Conservation (phyloP, 2,329 filamentous ascomycete species). For the Lanzia echinophila region DNA sequence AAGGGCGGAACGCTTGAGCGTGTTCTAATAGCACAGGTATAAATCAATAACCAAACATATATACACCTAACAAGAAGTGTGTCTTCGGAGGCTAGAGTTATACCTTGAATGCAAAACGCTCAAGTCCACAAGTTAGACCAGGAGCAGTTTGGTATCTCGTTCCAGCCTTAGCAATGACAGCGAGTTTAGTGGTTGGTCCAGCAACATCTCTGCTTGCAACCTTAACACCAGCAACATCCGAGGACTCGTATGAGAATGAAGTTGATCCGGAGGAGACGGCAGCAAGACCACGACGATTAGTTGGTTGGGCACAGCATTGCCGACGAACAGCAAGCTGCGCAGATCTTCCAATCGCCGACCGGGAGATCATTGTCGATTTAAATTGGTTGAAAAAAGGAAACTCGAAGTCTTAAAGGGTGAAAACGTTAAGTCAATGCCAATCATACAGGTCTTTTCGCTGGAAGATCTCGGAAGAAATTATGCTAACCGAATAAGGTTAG, state of each 20-base stretch:
- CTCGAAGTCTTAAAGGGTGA: constrained; percentile 13
- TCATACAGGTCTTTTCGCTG: constrained; percentile 17
- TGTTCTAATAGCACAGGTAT: constrained; percentile 52
- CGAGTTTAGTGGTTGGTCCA: constrained; percentile 83
- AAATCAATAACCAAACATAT: constrained; percentile 8
- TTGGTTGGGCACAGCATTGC: constrained; percentile 49
- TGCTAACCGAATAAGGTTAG: constrained; percentile 1
- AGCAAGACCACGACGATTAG: constrained; percentile 55
- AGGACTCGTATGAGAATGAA: constrained; percentile 80
- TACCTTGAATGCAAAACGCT: constrained; percentile 96
- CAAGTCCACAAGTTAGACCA: constrained; percentile 81
- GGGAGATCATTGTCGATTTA: constrained; percentile 59
- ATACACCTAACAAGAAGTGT: background rate
- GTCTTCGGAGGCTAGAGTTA: constrained; percentile 13
- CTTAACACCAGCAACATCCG: constrained; percentile 80
- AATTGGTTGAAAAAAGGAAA: constrained; percentile 24
- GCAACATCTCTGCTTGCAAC: constrained; percentile 84
- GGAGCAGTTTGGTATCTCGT: constrained; percentile 87
- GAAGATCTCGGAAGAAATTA: constrained; percentile 11
- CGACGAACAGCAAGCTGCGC: constrained; percentile 55
- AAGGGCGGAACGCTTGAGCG: constrained; percentile 77
- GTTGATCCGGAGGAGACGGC: constrained; percentile 58
- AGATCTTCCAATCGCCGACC: constrained; percentile 57
- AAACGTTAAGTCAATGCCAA: constrained; percentile 11
- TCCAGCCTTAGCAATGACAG: constrained; percentile 88